Conservation (phyloP, 2,329 filamentous ascomycete species). For the Diplodia mutila region DNA sequence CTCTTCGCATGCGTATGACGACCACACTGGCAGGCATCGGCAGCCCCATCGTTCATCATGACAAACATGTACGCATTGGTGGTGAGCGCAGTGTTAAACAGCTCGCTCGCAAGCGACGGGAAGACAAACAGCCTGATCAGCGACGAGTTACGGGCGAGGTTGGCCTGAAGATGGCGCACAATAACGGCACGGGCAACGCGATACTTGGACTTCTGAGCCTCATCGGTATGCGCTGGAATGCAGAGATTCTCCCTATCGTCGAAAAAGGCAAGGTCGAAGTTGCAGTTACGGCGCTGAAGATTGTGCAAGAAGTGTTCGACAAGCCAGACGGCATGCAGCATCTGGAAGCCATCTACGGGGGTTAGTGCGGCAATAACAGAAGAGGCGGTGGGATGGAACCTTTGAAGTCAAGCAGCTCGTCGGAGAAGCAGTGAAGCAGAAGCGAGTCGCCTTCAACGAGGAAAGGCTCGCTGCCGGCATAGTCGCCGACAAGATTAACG, state of each 20-base stretch:
- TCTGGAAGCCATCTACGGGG: slow-evolving; percentile 61
- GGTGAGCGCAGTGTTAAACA: slow-evolving; percentile 61
- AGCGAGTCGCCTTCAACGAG: slow-evolving; percentile 74
- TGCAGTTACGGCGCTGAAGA: slow-evolving; percentile 66
- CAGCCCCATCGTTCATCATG: slow-evolving; percentile 68
- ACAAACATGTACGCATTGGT: slow-evolving; percentile 65
- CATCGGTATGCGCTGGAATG: slow-evolving; percentile 51
- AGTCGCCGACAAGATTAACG: slow-evolving; percentile 68
- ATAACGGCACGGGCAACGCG: slow-evolving; percentile 65
- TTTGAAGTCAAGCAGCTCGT: slow-evolving; percentile 66
- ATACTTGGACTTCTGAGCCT: slow-evolving; percentile 55
- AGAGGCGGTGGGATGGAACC: slow-evolving; percentile 38
- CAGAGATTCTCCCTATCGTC: slow-evolving; percentile 60
- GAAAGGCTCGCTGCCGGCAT: slow-evolving; percentile 73
- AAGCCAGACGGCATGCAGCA: slow-evolving; percentile 71
- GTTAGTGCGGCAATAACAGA: slow-evolving; percentile 11
- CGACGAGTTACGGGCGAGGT: slow-evolving; percentile 45
- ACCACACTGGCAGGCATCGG: neutral
- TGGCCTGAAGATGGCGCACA: slow-evolving; percentile 63
- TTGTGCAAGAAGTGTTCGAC: slow-evolving; percentile 68
- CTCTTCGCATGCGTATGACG: neutral
- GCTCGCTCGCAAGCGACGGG: slow-evolving; percentile 50
- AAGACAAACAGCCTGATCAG: slow-evolving; percentile 54
- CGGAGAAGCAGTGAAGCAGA: slow-evolving; percentile 65
- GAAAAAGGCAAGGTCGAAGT: slow-evolving; percentile 74